phyloP scores from a whole-genome alignment of 1,284 basidiomycete species.

The Malassezia pachydermatis region DNA sequence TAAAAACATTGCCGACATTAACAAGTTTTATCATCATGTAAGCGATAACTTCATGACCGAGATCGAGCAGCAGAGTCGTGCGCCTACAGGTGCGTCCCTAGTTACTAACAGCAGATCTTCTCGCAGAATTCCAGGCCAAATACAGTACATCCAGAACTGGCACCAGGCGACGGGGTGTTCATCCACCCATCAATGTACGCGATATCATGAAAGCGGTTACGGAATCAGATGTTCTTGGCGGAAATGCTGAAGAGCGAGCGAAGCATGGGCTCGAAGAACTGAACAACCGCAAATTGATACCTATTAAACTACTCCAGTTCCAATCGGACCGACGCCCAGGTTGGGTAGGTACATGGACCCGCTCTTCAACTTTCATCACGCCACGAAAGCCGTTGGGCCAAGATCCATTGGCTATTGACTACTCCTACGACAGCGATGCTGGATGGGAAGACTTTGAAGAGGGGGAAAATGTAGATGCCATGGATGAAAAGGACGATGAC shows the following conservation, averaged over 20 bases:
- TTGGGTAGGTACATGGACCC: slow-evolving; percentile 44
- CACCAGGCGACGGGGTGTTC: slow-evolving; percentile 17
- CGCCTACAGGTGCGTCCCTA: not conserved
- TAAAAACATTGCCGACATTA: slow-evolving; percentile 40
- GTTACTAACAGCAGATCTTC: slow-evolving; percentile 18
- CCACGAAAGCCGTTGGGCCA: slow-evolving; percentile 37
- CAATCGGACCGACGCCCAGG: slow-evolving; percentile 39
- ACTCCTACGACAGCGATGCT: slow-evolving; percentile 43
- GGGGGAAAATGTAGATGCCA: slow-evolving; percentile 37
- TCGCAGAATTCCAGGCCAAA: slow-evolving; percentile 20
- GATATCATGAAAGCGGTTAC: slow-evolving; percentile 42
- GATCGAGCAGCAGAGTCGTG: not conserved
- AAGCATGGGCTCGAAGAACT: slow-evolving; percentile 29
- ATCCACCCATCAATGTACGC: slow-evolving; percentile 33
- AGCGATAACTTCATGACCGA: not conserved
- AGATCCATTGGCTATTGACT: slow-evolving; percentile 42
- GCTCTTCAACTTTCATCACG: slow-evolving; percentile 37
- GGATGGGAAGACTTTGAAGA: slow-evolving; percentile 44
- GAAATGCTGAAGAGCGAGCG: slow-evolving; percentile 34
- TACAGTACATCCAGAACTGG: not conserved
- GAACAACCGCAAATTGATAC: slow-evolving; percentile 33
- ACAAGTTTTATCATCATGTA: slow-evolving; percentile 22
- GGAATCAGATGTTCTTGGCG: slow-evolving; percentile 41
- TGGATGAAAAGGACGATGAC: slow-evolving; percentile 29
- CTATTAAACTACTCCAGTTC: slow-evolving; percentile 42